These are phyloP conservation scores for Aspergillus campestris DNA, from an alignment of 495 filamentous ascomycete genomes.

Conservation along the genomic window DNA sequence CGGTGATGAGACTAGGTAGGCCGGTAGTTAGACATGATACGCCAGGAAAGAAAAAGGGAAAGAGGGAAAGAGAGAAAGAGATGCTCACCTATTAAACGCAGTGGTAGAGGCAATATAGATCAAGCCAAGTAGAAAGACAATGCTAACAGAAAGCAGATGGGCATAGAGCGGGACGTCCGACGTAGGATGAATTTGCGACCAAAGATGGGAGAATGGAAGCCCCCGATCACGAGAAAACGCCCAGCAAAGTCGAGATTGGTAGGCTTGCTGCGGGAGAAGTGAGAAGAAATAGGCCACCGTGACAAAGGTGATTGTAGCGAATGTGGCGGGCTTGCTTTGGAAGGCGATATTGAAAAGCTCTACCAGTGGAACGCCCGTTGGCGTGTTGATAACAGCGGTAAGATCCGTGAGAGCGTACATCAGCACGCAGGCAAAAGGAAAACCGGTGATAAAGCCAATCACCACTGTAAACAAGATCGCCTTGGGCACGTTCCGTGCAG, in stretches of 20 bases:
- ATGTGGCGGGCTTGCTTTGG: conserved; percentile 14
- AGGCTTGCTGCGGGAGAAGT: conserved; percentile 30
- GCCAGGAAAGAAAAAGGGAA: conserved; percentile 35
- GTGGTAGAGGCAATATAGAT: conserved; percentile 41
- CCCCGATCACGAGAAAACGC: conserved; percentile 30
- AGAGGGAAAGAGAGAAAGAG: conserved; percentile 42
- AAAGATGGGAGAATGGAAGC: conserved; percentile 10
- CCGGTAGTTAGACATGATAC: conserved; percentile 28
- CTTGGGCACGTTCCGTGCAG: conserved; percentile 16
- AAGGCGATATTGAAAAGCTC: conserved; percentile 21
- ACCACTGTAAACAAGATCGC: conserved; percentile 18
- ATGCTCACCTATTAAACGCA: conserved; percentile 40
- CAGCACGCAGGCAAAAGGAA: conserved; percentile 17
- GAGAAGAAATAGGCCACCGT: conserved; percentile 12
- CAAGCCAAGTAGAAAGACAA: conserved; percentile 39
- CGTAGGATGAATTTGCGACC: conserved; percentile 8
- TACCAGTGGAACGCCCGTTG: conserved; percentile 15
- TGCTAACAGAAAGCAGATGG: conserved; percentile 33
- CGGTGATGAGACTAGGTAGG: too few species aligned
- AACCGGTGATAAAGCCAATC: conserved; percentile 20
- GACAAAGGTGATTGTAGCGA: conserved; percentile 16
- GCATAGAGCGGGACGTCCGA: conserved; percentile 27
- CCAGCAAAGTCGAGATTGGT: conserved; percentile 30
- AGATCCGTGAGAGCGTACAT: conserved; percentile 21
- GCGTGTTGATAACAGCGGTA: conserved; percentile 8